These are phyloP conservation scores for Colletotrichum limetticola DNA, from an alignment of 2,329 filamentous ascomycete genomes.

Conservation along the genomic window DNA sequence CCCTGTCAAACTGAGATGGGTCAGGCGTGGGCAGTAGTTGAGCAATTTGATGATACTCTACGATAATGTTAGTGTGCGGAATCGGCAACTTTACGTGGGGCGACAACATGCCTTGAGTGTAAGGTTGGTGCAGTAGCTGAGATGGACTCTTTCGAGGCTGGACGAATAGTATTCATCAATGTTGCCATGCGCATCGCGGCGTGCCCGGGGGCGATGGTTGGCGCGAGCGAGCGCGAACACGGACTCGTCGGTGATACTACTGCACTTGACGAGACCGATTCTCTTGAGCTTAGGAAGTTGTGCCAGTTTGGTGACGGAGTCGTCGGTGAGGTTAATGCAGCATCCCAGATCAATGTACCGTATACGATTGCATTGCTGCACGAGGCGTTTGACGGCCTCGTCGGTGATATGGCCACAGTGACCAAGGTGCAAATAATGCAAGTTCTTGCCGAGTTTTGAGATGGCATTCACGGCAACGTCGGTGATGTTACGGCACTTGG, in stretches of 20 bases:
- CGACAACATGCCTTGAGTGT: constrained; percentile 76
- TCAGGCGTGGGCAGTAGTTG: constrained; percentile 91
- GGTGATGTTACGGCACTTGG: constrained; percentile 94
- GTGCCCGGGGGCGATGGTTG: constrained; percentile 62
- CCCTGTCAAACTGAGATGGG: constrained; percentile 93
- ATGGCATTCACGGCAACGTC: constrained; percentile 90
- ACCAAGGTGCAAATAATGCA: constrained; percentile 96
- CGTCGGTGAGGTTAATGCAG: constrained; percentile 88
- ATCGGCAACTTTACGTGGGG: background rate
- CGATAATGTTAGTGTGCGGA: constrained; percentile 7
- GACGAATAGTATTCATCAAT: constrained; percentile 65
- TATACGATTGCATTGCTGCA: constrained; percentile 89
- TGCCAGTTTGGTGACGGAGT: constrained; percentile 85
- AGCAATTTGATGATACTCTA: constrained; percentile 91
- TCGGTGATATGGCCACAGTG: constrained; percentile 95
- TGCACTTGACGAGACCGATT: constrained; percentile 95
- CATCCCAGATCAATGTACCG: constrained; percentile 98
- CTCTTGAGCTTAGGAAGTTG: constrained; percentile 91
- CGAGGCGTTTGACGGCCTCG: constrained; percentile 83
- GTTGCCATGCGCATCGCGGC: constrained; percentile 60
- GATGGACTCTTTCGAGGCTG: constrained; percentile 90
- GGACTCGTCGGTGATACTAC: constrained; percentile 87
- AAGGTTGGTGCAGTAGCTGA: constrained; percentile 92
- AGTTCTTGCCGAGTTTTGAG: constrained; percentile 89
- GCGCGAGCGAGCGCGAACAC: constrained; percentile 85